Percentiles rank a stretch among this genome's conserved stretches.
Evolutionary conservation across 1,139 yeast species (phyloP).

Genomic region (Kodamaea arcana): DNA sequence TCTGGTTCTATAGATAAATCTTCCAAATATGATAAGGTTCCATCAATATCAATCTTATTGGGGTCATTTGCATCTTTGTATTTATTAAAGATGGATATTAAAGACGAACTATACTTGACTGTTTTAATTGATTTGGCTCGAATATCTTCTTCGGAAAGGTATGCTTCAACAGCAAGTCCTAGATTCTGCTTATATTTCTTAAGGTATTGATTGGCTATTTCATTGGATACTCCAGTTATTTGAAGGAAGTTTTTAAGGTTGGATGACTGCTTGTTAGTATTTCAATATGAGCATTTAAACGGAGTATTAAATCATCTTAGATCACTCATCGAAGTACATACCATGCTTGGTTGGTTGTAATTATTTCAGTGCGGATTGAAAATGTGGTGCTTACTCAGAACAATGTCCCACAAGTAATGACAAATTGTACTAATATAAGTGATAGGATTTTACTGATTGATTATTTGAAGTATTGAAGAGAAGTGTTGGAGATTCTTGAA

Average conservation of each 20-base stretch:
- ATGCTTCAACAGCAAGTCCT: constrained; percentile 29
- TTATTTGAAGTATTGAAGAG: no score
- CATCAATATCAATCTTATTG: constrained; percentile 59
- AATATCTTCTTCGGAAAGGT: constrained; percentile 11
- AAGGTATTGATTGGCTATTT: constrained; percentile 26
- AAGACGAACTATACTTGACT: constrained; percentile 12
- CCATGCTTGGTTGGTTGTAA: no score
- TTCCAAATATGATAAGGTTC: constrained; percentile 62
- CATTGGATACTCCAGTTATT: constrained; percentile 25
- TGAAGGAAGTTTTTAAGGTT: constrained; percentile 24
- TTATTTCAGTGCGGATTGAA: no score
- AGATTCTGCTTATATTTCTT: constrained; percentile 24
- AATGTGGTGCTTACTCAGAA: no score
- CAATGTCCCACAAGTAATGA: no score
- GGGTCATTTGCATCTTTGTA: constrained; percentile 27
- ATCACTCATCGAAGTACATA: no score
- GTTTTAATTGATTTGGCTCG: constrained; percentile 10
- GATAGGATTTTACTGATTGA: no score
- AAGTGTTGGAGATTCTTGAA: no score
- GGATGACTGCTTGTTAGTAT: not conserved
- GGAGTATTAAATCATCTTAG: no score
- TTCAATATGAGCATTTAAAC: no score
- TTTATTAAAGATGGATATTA: constrained; percentile 22
- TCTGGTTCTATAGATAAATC: constrained; percentile 73
- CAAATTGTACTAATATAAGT: no score